phyloP scores from a whole-genome alignment of 495 filamentous ascomycete species.

The Xylaria bambusicola region DNA sequence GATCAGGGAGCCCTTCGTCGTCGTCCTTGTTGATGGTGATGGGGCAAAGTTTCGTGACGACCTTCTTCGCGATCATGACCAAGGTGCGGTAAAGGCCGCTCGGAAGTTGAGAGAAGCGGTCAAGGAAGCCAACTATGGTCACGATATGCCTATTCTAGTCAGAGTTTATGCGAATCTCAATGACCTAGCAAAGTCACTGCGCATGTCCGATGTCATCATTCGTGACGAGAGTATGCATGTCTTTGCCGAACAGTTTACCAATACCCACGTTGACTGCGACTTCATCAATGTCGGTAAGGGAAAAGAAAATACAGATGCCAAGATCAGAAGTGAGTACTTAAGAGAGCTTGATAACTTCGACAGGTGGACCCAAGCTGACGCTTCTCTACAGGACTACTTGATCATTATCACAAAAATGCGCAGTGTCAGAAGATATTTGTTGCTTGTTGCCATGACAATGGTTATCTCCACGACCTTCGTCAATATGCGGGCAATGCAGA shows the following conservation, averaged over 20 bases:
- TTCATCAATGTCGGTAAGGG: conserved; percentile 39
- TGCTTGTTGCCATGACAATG: conserved; percentile 36
- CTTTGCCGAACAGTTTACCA: conserved; percentile 36
- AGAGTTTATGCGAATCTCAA: conserved; percentile 38
- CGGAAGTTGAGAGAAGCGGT: conserved; percentile 34
- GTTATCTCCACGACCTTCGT: conserved; percentile 37
- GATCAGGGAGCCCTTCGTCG: conserved; percentile 32
- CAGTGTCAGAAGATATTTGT: conserved; percentile 38
- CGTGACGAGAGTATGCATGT: conserved; percentile 30
- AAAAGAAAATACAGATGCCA: conserved; percentile 37
- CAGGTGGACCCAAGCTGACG: background rate
- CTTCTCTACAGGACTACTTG: conserved; percentile 31
- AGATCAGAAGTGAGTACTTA: conserved; percentile 33
- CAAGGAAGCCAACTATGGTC: conserved; percentile 26
- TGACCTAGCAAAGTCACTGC: conserved; percentile 34
- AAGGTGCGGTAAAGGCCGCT: conserved; percentile 33
- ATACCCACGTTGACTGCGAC: conserved; percentile 35
- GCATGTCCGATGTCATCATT: conserved; percentile 31
- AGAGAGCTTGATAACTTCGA: too few relatives aligned
- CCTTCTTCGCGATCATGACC: conserved; percentile 28
- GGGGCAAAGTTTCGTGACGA: conserved; percentile 38
- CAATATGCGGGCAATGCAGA: conserved; percentile 29
- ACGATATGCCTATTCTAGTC: conserved; percentile 35
- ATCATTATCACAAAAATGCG: conserved; percentile 34
- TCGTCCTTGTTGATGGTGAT: conserved; percentile 38